Percentiles rank a stretch among this genome's conserved stretches.
phyloP scores from a whole-genome alignment of 768 basidiomycete species.

The Trametes cinnabarina region DNA sequence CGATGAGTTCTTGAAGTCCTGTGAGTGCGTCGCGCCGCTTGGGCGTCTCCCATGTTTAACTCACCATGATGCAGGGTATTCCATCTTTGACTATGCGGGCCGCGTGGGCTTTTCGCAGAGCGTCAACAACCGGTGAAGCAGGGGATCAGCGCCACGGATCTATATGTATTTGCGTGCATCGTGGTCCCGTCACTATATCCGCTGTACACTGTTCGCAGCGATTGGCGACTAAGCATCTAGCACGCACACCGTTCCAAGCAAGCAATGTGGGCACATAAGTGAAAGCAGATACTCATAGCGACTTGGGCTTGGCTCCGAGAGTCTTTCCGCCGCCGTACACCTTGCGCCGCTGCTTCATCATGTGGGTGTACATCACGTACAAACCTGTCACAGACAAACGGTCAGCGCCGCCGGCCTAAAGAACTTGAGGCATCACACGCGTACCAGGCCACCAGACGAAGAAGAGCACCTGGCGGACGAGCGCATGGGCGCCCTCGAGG shows the following conservation, averaged over 20 bases:
- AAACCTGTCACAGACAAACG: conserved; percentile 25
- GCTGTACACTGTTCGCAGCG: background rate
- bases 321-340: conserved; percentile 44
- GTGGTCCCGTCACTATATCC: background rate
- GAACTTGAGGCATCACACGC: conserved; percentile 23
- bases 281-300: conserved; percentile 9
- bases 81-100: conserved; percentile 57
- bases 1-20: conserved; percentile 66
- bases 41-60: conserved; percentile 1
- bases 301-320: conserved; percentile 37
- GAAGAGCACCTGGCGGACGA: conserved; percentile 60
- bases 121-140: conserved; percentile 39
- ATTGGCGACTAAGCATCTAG: background rate
- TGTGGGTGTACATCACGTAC: conserved; percentile 57
- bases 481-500: conserved; percentile 53
- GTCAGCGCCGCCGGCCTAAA: background rate
- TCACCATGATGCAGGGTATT: conserved; percentile 47
- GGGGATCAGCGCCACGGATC: background rate
- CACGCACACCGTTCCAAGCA: no score
- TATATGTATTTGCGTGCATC: background rate
- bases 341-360: conserved; percentile 56
- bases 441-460: conserved; percentile 87
- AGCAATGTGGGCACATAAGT: no score
- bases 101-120: conserved; percentile 60
- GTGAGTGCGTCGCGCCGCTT: conserved; percentile 35